Percentiles rank a stretch among this genome's conserved stretches.
These are phyloP conservation scores for Tulasnella calospora DNA, from an alignment of 768 basidiomycete species.

Conservation along the genomic window DNA sequence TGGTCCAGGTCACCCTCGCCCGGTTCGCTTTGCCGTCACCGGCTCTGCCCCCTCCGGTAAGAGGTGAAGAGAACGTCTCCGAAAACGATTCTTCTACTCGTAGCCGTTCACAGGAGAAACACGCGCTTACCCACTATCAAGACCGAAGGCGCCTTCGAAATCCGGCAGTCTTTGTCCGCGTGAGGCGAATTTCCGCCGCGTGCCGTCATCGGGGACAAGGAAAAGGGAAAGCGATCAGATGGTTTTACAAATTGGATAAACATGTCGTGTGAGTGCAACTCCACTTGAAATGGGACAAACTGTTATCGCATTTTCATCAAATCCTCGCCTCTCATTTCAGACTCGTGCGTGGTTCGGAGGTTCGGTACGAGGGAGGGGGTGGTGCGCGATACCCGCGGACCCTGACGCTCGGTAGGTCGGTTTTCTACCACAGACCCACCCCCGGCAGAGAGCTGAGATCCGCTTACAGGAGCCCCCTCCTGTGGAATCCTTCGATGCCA, in stretches of 20 bases:
- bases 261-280: slow-evolving; percentile 6
- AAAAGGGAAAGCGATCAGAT: neutral
- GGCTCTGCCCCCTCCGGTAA: neutral
- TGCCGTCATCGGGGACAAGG: neutral
- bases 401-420: neutral
- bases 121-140: neutral
- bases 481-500: slow-evolving; percentile 7
- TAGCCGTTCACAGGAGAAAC: neutral
- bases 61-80: neutral
- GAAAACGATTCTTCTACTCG: neutral
- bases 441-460: slow-evolving; percentile 13
- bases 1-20: neutral
- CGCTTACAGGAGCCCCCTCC: slow-evolving; percentile 10
- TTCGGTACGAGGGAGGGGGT: slow-evolving; percentile 6
- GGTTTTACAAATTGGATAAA: slow-evolving; percentile 3
- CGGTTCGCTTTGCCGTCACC: slow-evolving; percentile 1
- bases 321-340: neutral
- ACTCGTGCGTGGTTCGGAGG: slow-evolving; percentile 1
- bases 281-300: neutral
- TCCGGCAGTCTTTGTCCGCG: neutral
- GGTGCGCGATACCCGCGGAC: neutral
- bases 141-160: neutral
- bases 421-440: neutral
- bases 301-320: slow-evolving; percentile 6
- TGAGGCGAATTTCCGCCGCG: neutral